Evolutionary conservation across 169 alveolate species (phyloP).

Genomic region (Plasmodium billcollinsi): DNA sequence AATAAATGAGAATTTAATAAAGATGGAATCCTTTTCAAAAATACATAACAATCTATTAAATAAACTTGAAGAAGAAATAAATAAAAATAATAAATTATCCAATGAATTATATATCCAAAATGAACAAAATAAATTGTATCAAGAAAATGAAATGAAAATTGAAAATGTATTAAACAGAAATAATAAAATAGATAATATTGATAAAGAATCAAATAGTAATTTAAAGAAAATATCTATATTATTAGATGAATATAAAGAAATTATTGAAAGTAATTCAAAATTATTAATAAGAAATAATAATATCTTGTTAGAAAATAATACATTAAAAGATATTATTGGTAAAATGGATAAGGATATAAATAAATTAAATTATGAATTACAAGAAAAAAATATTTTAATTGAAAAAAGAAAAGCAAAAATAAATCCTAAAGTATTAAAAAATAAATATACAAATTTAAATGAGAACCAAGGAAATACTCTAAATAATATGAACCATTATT

Average conservation of each 20-base stretch:
- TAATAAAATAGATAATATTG: neutral
- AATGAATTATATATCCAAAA: constrained; percentile 17
- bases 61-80: constrained; percentile 46
- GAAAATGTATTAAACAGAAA: constrained; percentile 19
- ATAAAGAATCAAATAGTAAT: constrained; percentile 13
- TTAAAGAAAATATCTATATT: constrained; percentile 20
- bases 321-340: constrained; percentile 38
- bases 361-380: constrained; percentile 4
- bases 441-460: neutral
- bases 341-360: constrained; percentile 59
- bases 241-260: constrained; percentile 46
- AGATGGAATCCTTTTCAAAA: constrained; percentile 30
- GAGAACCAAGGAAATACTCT: too few species aligned
- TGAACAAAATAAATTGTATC: constrained; percentile 14
- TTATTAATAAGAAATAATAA: constrained; percentile 18
- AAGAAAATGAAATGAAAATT: constrained; percentile 27
- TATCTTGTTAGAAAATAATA: constrained; percentile 37
- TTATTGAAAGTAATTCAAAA: constrained; percentile 31
- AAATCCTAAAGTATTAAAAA: neutral
- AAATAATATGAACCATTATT: neutral
- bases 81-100: constrained; percentile 25
- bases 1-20: constrained; percentile 38
- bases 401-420: neutral
- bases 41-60: constrained; percentile 23
- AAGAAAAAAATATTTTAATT: constrained; percentile 16